phyloP scores from a whole-genome alignment of 305 asterid genomes.

The Fraxinus paxiana region DNA sequence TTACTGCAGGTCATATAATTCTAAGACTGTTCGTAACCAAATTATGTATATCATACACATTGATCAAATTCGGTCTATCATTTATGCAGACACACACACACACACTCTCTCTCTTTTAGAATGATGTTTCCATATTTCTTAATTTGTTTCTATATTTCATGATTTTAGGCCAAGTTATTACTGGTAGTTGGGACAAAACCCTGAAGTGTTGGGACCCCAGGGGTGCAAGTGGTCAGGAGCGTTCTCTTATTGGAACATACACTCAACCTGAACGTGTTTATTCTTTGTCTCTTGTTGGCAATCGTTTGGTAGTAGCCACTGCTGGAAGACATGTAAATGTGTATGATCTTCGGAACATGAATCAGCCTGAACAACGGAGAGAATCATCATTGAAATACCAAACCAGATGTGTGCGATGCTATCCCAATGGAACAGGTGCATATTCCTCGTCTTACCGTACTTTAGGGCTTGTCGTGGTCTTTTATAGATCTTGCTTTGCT shows the following conservation, averaged over 20 bases:
- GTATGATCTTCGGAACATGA: conserved; percentile 87
- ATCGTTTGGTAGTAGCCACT: conserved; percentile 86
- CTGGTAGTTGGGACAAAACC: conserved; percentile 98
- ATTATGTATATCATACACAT: background rate
- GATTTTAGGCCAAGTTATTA: conserved; percentile 80
- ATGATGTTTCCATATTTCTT: background rate
- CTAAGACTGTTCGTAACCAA: background rate
- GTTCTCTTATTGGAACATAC: conserved; percentile 73
- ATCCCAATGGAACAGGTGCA: conserved; percentile 94
- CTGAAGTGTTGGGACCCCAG: conserved; percentile 97
- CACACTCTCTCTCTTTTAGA: background rate
- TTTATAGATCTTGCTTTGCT: background rate
- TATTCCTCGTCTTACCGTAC: conserved; percentile 15
- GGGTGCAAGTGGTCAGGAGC: conserved; percentile 95
- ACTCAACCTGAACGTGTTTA: conserved; percentile 93
- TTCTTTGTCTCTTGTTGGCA: conserved; percentile 81
- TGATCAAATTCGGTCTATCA: background rate
- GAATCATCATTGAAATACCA: conserved; percentile 93
- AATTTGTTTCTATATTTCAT: conserved; percentile 8
- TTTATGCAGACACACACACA: background rate
- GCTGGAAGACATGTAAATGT: conserved; percentile 97
- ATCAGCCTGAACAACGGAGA: conserved; percentile 89
- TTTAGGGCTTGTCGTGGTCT: conserved; percentile 3
- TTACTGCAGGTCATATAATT: background rate
- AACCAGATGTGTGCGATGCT: conserved; percentile 87